Evolutionary conservation across 768 basidiomycete species (phyloP).

Genomic region (Albatrellus ellisii): DNA sequence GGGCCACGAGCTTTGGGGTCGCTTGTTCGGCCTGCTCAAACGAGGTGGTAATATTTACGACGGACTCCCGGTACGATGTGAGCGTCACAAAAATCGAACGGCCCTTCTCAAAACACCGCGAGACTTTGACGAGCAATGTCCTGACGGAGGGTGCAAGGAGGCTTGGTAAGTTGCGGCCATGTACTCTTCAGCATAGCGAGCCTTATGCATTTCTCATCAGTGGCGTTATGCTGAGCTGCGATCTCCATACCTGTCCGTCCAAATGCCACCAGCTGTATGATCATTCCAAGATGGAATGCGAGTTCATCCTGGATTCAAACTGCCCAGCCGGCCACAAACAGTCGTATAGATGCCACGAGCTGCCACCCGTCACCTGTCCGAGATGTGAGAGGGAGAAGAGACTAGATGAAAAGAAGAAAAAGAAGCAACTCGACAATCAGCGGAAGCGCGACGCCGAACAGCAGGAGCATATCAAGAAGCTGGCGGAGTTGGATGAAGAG

Average conservation of each 20-base stretch:
- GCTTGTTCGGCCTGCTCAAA: constrained; percentile 32
- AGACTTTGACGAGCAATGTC: constrained; percentile 38
- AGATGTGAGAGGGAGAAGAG: constrained; percentile 34
- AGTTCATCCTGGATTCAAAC: constrained; percentile 19
- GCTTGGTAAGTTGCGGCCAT: constrained; percentile 50
- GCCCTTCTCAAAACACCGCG: constrained; percentile 25
- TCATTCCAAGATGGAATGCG: constrained; percentile 42
- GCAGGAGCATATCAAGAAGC: constrained; percentile 25
- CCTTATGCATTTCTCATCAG: constrained; percentile 20
- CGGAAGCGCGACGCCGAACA: constrained; percentile 32
- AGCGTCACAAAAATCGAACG: constrained; percentile 34
- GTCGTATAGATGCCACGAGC: constrained; percentile 31
- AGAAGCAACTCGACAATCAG: constrained; percentile 28
- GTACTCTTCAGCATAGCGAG: too few species aligned
- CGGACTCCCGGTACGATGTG: constrained; percentile 48
- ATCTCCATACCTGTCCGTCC: constrained; percentile 38
- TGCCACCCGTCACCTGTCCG: constrained; percentile 24
- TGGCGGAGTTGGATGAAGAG: constrained; percentile 32
- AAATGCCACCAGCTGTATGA: constrained; percentile 47
- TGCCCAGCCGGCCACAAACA: constrained; percentile 35
- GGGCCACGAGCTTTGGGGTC: constrained; percentile 37
- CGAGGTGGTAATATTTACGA: constrained; percentile 34
- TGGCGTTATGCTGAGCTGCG: constrained; percentile 33
- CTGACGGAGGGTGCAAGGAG: constrained; percentile 49
- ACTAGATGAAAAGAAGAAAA: constrained; percentile 27